phyloP scores from a whole-genome alignment of 352 stramenopile species.

The Phytopythium ostracodes region DNA sequence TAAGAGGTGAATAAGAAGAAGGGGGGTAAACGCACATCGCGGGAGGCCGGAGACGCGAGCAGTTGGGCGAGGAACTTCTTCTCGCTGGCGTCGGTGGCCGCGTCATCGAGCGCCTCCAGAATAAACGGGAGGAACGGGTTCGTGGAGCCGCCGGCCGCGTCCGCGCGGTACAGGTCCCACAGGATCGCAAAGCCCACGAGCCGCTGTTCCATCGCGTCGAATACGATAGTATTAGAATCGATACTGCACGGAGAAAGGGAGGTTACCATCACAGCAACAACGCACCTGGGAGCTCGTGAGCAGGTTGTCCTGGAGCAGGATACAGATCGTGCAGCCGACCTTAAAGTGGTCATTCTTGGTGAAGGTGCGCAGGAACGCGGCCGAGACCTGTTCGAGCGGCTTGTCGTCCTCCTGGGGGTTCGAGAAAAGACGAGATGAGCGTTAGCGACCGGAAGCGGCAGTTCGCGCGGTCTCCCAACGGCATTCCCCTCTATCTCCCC shows the following conservation, averaged over 20 bases:
- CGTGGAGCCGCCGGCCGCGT: constrained; percentile 42
- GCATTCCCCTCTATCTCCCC: neutral
- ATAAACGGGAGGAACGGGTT: constrained; percentile 90
- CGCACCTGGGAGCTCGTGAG: constrained; percentile 84
- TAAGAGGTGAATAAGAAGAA: neutral
- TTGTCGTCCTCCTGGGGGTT: constrained; percentile 73
- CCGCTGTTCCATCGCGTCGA: constrained; percentile 30
- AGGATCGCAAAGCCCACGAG: constrained; percentile 86
- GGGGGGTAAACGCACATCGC: constrained; percentile 33
- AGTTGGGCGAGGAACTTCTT: constrained; percentile 79
- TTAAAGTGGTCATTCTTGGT: constrained; percentile 89
- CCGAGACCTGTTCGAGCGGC: constrained; percentile 66
- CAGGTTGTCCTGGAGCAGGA: constrained; percentile 88
- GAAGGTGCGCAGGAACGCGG: constrained; percentile 71
- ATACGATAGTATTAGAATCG: neutral
- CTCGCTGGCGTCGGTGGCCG: constrained; percentile 61
- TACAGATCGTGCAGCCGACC: constrained; percentile 88
- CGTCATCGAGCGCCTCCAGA: constrained; percentile 70
- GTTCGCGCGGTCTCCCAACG: constrained; percentile 8
- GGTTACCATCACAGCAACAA: neutral
- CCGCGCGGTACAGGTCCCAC: constrained; percentile 79
- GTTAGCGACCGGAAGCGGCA: constrained; percentile 8
- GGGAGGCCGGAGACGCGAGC: constrained; percentile 39
- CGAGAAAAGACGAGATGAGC: neutral
- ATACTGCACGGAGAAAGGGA: neutral